Evolutionary conservation across 1,139 yeast species (phyloP).

Genomic region (Debaryomycetaceae sp.): DNA sequence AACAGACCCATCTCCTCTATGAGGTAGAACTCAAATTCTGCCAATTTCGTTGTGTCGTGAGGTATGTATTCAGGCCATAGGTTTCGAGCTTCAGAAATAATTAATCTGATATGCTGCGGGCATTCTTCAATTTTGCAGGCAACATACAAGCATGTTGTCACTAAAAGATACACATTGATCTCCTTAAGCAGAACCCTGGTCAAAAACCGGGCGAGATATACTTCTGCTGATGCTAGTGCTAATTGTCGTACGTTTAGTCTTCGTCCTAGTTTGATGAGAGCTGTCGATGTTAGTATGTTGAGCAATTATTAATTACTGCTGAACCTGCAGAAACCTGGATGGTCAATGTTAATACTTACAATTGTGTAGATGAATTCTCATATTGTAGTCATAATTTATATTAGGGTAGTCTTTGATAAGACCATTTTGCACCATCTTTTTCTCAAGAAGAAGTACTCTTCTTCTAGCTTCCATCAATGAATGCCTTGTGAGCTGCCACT

Average conservation of each 20-base stretch:
- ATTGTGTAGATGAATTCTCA: constrained; percentile 68
- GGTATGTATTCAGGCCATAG: constrained; percentile 96
- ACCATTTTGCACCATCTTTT: constrained; percentile 47
- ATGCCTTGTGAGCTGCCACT: constrained; percentile 42
- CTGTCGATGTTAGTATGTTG: constrained; percentile 17
- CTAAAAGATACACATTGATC: constrained; percentile 73
- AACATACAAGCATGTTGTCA: constrained; percentile 81
- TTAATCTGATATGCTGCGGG: constrained; percentile 86
- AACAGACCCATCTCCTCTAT: constrained; percentile 86
- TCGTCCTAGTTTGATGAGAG: constrained; percentile 74
- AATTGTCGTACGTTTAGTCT: constrained; percentile 75
- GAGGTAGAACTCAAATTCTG: constrained; percentile 92
- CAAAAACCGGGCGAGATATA: constrained; percentile 72
- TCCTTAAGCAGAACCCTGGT: constrained; percentile 74
- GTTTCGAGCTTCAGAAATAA: constrained; percentile 80
- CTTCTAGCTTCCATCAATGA: constrained; percentile 40
- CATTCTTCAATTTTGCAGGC: constrained; percentile 95
- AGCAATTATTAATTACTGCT: too few species aligned
- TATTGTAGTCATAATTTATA: constrained; percentile 55
- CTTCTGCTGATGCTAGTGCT: constrained; percentile 85
- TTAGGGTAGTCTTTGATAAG: constrained; percentile 42
- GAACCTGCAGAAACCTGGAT: too few species aligned
- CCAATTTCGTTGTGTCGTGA: constrained; percentile 86
- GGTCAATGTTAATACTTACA: constrained; percentile 16
- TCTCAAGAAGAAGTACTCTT: constrained; percentile 36